These are phyloP conservation scores for Aspergillus sp. DNA, from an alignment of 2,329 filamentous ascomycete species.

Conservation along the genomic window DNA sequence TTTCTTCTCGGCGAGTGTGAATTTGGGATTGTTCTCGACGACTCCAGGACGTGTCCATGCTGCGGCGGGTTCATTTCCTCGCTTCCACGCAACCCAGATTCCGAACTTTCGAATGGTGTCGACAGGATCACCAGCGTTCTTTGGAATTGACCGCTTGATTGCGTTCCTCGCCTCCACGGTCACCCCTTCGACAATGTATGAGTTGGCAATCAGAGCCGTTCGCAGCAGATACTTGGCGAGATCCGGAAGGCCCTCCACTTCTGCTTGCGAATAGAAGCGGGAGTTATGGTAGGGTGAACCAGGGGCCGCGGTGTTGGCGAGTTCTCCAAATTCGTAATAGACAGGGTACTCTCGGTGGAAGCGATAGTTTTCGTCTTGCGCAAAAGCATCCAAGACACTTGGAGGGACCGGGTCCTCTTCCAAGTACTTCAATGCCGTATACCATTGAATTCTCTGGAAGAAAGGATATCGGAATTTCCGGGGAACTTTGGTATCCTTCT, in stretches of 20 bases:
- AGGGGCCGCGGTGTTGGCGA: slow-evolving; percentile 49
- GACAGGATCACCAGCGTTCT: slow-evolving; percentile 60
- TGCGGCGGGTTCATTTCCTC: slow-evolving; percentile 61
- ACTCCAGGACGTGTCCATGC: slow-evolving; percentile 61
- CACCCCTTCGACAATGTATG: slow-evolving; percentile 58
- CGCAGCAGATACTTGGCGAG: slow-evolving; percentile 60
- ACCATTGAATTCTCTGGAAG: slow-evolving; percentile 70
- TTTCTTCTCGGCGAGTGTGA: slow-evolving; percentile 53
- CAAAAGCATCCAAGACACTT: slow-evolving; percentile 54
- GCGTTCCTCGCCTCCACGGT: slow-evolving; percentile 58
- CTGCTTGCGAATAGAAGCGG: slow-evolving; percentile 62
- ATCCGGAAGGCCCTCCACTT: slow-evolving; percentile 59
- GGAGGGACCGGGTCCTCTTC: slow-evolving; percentile 62
- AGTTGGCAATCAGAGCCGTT: slow-evolving; percentile 60
- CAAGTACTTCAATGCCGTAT: slow-evolving; percentile 62
- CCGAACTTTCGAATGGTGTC: slow-evolving; percentile 59
- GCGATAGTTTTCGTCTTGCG: slow-evolving; percentile 50
- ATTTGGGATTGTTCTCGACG: slow-evolving; percentile 48
- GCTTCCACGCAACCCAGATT: slow-evolving; percentile 66
- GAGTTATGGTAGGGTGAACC: slow-evolving; percentile 56
- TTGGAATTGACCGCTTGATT: slow-evolving; percentile 62
- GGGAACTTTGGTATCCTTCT: slow-evolving; percentile 65
- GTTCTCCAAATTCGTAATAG: slow-evolving; percentile 58
- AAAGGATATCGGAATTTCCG: slow-evolving; percentile 65
- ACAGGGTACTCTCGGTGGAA: slow-evolving; percentile 56